Evolutionary conservation across 2,329 filamentous ascomycete genomes (phyloP).

Genomic region (Hortaea werneckii): DNA sequence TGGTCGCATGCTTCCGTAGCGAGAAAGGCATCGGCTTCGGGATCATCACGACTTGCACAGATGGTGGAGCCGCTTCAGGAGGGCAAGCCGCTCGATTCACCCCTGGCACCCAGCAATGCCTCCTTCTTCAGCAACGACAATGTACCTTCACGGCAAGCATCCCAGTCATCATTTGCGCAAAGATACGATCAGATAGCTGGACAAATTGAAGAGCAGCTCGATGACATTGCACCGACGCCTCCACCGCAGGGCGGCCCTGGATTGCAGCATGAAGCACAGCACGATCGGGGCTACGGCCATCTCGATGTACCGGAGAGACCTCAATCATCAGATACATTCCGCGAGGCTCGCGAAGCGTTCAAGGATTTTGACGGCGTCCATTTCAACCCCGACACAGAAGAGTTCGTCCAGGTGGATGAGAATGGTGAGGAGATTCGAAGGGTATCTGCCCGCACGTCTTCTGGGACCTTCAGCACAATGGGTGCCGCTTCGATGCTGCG

Average conservation of each 20-base stretch:
- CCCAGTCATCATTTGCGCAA: constrained; percentile 18
- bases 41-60: constrained; percentile 31
- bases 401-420: constrained; percentile 23
- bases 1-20: constrained; percentile 27
- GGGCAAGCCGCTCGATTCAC: constrained; percentile 23
- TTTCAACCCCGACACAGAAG: constrained; percentile 47
- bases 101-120: constrained; percentile 18
- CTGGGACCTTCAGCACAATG: constrained; percentile 15
- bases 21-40: constrained; percentile 30
- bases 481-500: constrained; percentile 20
- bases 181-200: constrained; percentile 22
- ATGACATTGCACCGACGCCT: constrained; percentile 16
- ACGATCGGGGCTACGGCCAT: neutral
- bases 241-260: constrained; percentile 2
- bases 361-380: constrained; percentile 75
- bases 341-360: constrained; percentile 58
- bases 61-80: constrained; percentile 31
- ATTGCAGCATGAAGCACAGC: neutral
- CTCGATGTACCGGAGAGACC: constrained; percentile 31
- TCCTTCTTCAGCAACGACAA: constrained; percentile 10
- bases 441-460: constrained; percentile 21
- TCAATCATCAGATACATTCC: constrained; percentile 50
- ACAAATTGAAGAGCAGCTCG: constrained; percentile 21
- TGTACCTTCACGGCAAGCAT: constrained; percentile 15
- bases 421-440: constrained; percentile 24